A percentile compares a stretch with the other conserved stretches of the same genome.
Conservation (phyloP, 2,329 filamentous ascomycete species). For the Juglanconis juglandina region DNA sequence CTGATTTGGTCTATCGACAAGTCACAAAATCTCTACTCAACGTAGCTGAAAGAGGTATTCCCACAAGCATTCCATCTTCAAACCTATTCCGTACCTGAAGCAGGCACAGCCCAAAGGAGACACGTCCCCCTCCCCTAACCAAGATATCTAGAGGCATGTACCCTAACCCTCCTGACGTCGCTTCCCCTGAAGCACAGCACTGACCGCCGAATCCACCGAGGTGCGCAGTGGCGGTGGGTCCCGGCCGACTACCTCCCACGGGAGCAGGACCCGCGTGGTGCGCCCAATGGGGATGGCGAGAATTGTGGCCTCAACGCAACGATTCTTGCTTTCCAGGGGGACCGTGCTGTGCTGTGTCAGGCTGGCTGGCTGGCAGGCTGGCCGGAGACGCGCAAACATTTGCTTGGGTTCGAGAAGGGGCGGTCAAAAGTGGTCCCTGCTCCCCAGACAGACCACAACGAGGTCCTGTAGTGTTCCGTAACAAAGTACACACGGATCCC, state of each 20-base stretch:
- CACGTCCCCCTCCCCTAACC: background rate
- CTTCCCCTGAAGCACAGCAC: background rate
- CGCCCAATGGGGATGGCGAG: slow-evolving; percentile 1
- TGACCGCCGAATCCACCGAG: background rate
- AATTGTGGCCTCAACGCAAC: slow-evolving; percentile 2
- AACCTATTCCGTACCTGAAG: background rate
- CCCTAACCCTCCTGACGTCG: background rate
- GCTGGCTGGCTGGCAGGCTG: background rate
- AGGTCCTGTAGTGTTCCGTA: slow-evolving; percentile 12
- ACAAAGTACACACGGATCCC: background rate
- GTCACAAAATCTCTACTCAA: background rate
- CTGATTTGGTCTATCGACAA: background rate
- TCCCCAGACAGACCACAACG: slow-evolving; percentile 9
- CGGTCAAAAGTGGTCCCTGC: slow-evolving; percentile 18
- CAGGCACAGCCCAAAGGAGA: too few relatives aligned
- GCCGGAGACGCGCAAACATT: background rate
- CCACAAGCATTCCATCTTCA: background rate
- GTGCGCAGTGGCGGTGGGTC: background rate
- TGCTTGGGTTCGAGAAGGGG: slow-evolving; percentile 9
- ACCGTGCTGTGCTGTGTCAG: background rate
- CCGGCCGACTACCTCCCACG: background rate
- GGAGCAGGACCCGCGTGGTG: slow-evolving; percentile 5
- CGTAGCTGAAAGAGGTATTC: background rate
- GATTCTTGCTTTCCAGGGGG: background rate
- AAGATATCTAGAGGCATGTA: background rate